Evolutionary conservation across 441 rosid species (phyloP), one percentile per base, ranked within the genome.

Genomic region (Melastoma candidum): DNA sequence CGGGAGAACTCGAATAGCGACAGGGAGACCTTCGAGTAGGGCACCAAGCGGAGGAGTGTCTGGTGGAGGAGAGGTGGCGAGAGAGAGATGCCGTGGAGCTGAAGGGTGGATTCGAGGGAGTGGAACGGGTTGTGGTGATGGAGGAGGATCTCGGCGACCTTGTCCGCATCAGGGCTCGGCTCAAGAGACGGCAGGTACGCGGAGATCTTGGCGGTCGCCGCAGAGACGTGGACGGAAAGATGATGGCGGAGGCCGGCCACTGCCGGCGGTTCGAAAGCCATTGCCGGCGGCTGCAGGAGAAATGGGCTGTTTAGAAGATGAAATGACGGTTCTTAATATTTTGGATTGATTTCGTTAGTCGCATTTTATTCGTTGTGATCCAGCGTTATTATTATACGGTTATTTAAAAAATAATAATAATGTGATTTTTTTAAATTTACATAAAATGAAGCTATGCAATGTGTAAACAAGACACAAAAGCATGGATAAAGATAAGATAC

Each of bases 81-180:
- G 62, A 93, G 79, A 24, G 80, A 62, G 59, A 88, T 69, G 54
- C 98, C 97, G 46, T 81, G 71, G 64, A 86, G 89, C 56, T 93
- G 98, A 47, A 82, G 80, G 45, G 92, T 74, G 1, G 95, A 84
- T 65, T 93, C 98, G 80, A 76, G 74, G 53, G 72, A 71, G 63
- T 88, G 98, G 70, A 79, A 88, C 3, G 98, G 98, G 57, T 92
- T 92, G 81, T 88, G 90, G 46, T 88, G 87, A 27, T 77, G 65
- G 56, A 82, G 73, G 4, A 92, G 77, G 58, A 92, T 54, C 48
- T 84, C 83, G 10, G 92, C 74, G 17, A 88, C 68, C 24, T 70
- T 54, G 3, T 92, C 92, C 2, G 98, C 98, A 49, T 88, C 95
- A 1, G 67, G 57, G 24, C 90, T 83, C 0, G 86, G 79, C 56